Evolutionary conservation across 2,329 filamentous ascomycete genomes (phyloP).

Genomic region (Blastomyces parvus): DNA sequence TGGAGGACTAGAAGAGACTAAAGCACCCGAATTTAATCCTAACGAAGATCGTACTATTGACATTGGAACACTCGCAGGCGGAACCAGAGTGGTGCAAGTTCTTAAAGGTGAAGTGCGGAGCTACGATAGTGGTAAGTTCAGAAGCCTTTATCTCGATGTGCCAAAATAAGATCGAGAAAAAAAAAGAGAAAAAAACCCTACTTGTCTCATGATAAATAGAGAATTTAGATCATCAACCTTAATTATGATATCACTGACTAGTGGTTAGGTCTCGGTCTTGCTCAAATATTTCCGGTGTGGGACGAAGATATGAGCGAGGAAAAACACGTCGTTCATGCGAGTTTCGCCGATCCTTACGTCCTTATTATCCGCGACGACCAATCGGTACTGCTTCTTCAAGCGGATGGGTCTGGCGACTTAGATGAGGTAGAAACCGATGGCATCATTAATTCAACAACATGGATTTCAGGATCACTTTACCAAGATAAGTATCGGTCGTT

Average conservation of each 20-base stretch:
- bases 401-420: slow-evolving; percentile 71
- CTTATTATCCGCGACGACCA: slow-evolving; percentile 75
- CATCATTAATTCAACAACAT: slow-evolving; percentile 54
- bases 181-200: too few species aligned
- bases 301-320: slow-evolving; percentile 78
- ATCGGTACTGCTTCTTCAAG: slow-evolving; percentile 67
- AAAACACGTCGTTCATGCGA: slow-evolving; percentile 66
- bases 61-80: slow-evolving; percentile 70
- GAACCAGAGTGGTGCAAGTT: slow-evolving; percentile 76
- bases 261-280: slow-evolving; percentile 63
- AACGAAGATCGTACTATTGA: slow-evolving; percentile 80
- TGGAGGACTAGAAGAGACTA: slow-evolving; percentile 62
- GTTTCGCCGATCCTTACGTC: slow-evolving; percentile 78
- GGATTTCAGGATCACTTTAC: slow-evolving; percentile 78
- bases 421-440: slow-evolving; percentile 66
- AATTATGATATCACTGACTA: slow-evolving; percentile 12
- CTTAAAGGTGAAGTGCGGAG: slow-evolving; percentile 77
- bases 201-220: not conserved
- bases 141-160: not conserved
- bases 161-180: not conserved
- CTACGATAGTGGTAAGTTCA: slow-evolving; percentile 70
- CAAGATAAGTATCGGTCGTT: slow-evolving; percentile 54
- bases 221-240: not conserved
- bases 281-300: slow-evolving; percentile 84
- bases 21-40: slow-evolving; percentile 82